Base-by-base conservation (phyloP, 1,284 basidiomycete species). In the Puccinia sorghi region DNA sequence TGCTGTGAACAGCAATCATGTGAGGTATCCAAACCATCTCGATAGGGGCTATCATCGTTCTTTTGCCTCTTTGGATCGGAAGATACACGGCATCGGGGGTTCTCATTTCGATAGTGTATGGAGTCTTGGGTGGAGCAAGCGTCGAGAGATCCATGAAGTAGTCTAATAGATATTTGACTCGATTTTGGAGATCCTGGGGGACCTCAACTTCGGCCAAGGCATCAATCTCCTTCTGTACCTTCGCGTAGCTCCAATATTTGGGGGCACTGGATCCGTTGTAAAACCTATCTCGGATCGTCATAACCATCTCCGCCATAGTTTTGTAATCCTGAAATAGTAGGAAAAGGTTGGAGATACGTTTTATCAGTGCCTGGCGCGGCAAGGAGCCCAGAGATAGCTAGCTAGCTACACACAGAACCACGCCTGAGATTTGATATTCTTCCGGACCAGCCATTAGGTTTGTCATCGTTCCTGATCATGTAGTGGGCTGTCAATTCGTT, bases 1-100 rank as follows among this genome's bases (percentile, higher is more conserved):
- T 48, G 43, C 59, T 43, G 39, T 79, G 61, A 37, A 48, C 20
- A 41, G 39, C n/a, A 20, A 79, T 79, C 46, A 79, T 20, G 25
- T 72, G 72, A 56, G 77, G 77, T 32, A 79, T 79, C 77, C 70
- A 72, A 48, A 72, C 64, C 69, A 79, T 72, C 50, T 79, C 77
- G 12, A 79, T 67, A 3, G 77, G 77, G 27, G 77, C 56, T 27
- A 79, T 59, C 59, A 72, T 72, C 6, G 77, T 48, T 57, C 41
- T 79, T 27, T 41, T 61, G 20, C 69, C 69, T 32, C 39, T 57
- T 57, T 72, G 67, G 15, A 79, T 72, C 3, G 77, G 77, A 13
- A 27, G 27, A 54, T 54, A 66, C 8, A 79, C 25, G 22, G 77
- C 77, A 37, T 72, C 59, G 7, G 77, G 77, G 7, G 77, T 79